Evolutionary conservation across 352 stramenopile species (phyloP).

Genomic region (Peronospora tabacina): DNA sequence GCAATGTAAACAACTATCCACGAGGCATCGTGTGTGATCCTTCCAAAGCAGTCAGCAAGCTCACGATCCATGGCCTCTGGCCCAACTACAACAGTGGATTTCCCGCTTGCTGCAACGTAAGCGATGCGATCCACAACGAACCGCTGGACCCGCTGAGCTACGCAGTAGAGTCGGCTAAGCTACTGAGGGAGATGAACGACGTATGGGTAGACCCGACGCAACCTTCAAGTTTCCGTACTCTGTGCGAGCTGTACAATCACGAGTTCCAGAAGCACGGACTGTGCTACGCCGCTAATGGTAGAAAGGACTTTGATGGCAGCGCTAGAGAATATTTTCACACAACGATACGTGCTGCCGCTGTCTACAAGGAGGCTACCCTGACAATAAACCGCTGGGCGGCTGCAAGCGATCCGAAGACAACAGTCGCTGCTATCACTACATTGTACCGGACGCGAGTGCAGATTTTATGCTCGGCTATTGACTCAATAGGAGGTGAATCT

Average conservation of each 20-base stretch:
- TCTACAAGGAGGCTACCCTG: constrained; percentile 15
- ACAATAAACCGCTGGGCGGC: constrained; percentile 31
- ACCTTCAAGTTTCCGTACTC: constrained; percentile 30
- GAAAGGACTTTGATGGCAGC: constrained; percentile 22
- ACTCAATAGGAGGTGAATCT: neutral
- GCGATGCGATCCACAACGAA: constrained; percentile 23
- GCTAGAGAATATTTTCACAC: constrained; percentile 33
- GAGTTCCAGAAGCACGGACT: constrained; percentile 85
- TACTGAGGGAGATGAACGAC: constrained; percentile 33
- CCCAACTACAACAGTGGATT: constrained; percentile 40
- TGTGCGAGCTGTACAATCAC: constrained; percentile 83
- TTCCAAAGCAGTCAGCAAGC: constrained; percentile 19
- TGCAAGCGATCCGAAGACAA: constrained; percentile 15
- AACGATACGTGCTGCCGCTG: constrained; percentile 18
- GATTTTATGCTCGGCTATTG: constrained; percentile 34
- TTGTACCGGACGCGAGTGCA: constrained; percentile 34
- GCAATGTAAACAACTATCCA: constrained; percentile 41
- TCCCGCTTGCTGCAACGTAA: constrained; percentile 41
- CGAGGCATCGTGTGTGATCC: constrained; percentile 35
- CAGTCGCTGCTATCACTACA: constrained; percentile 23
- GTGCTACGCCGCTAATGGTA: constrained; percentile 55
- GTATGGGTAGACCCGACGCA: constrained; percentile 43
- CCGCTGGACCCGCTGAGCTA: constrained; percentile 32
- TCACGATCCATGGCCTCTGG: constrained; percentile 51
- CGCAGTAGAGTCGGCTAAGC: constrained; percentile 15